phyloP scores from a whole-genome alignment of 768 basidiomycete species.

The Suillus cothurnatus region DNA sequence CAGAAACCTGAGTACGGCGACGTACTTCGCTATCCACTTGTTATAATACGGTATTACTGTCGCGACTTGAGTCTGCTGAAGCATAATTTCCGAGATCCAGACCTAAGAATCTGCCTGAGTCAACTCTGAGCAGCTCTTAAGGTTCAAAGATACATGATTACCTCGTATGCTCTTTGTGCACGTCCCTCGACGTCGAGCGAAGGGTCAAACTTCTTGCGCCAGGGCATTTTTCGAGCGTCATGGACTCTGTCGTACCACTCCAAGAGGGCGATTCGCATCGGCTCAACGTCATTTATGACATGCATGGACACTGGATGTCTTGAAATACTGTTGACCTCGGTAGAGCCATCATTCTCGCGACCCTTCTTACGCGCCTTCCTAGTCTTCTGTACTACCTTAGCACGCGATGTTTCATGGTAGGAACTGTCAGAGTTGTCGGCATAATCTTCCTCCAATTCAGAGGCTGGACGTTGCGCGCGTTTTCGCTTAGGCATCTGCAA shows the following conservation, averaged over 20 bases:
- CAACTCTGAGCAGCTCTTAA: background rate
- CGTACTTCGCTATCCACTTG: conserved; percentile 81
- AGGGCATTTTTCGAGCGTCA: conserved; percentile 82
- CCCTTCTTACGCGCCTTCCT: conserved; percentile 22
- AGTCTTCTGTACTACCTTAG: conserved; percentile 6
- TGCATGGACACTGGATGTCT: conserved; percentile 53
- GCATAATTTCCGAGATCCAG: conserved; percentile 93
- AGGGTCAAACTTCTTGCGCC: conserved; percentile 76
- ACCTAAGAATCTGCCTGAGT: conserved; percentile 46
- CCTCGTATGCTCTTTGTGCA: conserved; percentile 91
- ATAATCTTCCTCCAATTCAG: conserved; percentile 16
- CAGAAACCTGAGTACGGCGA: conserved; percentile 13
- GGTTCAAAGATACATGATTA: conserved; percentile 28
- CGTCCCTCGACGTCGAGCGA: conserved; percentile 56
- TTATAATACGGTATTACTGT: conserved; percentile 96
- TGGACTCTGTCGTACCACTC: conserved; percentile 75
- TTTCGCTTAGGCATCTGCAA: conserved; percentile 29
- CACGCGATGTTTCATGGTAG: conserved; percentile 15
- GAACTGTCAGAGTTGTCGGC: conserved; percentile 26
- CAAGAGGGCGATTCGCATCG: conserved; percentile 53
- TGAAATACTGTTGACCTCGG: background rate
- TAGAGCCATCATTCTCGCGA: conserved; percentile 4
- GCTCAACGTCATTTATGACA: conserved; percentile 40
- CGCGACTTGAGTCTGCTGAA: conserved; percentile 92
- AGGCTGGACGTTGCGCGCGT: conserved; percentile 18